Base-by-base conservation (phyloP, 352 stramenopile species). In the Phytophthora gonapodyides region DNA sequence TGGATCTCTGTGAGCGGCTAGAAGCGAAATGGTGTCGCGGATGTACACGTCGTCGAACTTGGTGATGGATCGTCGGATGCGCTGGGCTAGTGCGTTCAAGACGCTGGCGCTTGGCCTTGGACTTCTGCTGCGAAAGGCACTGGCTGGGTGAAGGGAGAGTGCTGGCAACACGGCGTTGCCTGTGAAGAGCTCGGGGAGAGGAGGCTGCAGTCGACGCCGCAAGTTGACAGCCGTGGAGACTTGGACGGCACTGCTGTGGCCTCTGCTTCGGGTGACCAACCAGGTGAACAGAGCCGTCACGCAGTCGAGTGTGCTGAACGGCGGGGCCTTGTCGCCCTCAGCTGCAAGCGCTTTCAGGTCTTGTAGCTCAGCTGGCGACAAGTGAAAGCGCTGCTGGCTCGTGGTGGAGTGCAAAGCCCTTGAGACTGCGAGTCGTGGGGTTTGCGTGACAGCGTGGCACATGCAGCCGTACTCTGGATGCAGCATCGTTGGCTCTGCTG, bases 291-390 rank as follows among this genome's bases (percentile, higher is more conserved):
- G 34, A 34, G 54, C 54, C 7, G 19, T 54, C 12, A 54, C 33
- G 34, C 43, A 61, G 54, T 61, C 54, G n/a, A 62, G 55, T 15
- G 55, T 53, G 35, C 55, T 62, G 24, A 56, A 37, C 12, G 35
- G n/a, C 6, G 55, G 24, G 7, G 34, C 12, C 13, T 38, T 16
- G 12, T 49, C 16, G 8, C 44, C 24, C 6, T 37, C 16, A 56
- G 55, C 35, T 33, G 43, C 16, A 40, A 48, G 47, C 11, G 9
- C 3, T 40, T 62, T 62, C 34, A 62, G 36, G 15, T 41, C 13
- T 12, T 13, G 45, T 24, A 61, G 15, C 17, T 53, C 15, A 30
- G 15, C n/a, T 1, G 42, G 40, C 6, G 53, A 54, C 19, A 61
- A 12, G 42, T 61, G 42, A 17, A 61, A 38, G 19, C 30, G 13